Percentiles rank a stretch among this genome's conserved stretches.
phyloP scores from a whole-genome alignment of 2,329 filamentous ascomycete species.

The Cylindrodendrum hubeiense region DNA sequence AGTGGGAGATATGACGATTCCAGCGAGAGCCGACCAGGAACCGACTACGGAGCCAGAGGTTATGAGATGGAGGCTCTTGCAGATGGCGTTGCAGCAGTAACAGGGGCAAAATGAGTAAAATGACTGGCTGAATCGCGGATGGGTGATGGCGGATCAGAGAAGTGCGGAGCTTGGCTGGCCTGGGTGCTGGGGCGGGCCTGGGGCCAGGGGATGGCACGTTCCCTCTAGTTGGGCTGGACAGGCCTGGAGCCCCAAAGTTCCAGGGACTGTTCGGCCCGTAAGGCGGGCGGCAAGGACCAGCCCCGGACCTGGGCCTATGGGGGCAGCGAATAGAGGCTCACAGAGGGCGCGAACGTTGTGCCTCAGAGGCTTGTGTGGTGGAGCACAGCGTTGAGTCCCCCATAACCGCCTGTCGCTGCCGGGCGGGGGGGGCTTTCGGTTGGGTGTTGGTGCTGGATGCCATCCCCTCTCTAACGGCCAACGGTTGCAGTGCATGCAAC shows the following conservation, averaged over 20 bases:
- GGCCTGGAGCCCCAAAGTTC: neutral
- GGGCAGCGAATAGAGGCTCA: neutral
- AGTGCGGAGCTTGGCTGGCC: neutral
- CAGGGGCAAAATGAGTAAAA: neutral
- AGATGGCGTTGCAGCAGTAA: neutral
- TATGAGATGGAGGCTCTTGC: neutral
- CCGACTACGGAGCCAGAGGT: neutral
- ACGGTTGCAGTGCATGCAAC: neutral
- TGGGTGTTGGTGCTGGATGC: neutral
- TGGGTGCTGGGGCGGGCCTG: neutral
- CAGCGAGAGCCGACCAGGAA: neutral
- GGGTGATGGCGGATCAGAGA: neutral
- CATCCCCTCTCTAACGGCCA: neutral
- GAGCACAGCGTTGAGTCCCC: neutral
- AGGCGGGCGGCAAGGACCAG: neutral
- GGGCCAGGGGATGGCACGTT: constrained; percentile 4
- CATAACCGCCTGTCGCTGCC: neutral
- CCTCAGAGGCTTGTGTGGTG: neutral
- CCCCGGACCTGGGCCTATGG: neutral
- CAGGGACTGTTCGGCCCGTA: neutral
- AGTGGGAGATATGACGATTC: neutral
- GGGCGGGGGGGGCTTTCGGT: neutral
- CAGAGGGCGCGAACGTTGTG: neutral
- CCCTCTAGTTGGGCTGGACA: neutral
- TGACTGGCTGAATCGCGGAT: neutral